phyloP scores from a whole-genome alignment of 805 yeast species.

The Candida sithepensis region DNA sequence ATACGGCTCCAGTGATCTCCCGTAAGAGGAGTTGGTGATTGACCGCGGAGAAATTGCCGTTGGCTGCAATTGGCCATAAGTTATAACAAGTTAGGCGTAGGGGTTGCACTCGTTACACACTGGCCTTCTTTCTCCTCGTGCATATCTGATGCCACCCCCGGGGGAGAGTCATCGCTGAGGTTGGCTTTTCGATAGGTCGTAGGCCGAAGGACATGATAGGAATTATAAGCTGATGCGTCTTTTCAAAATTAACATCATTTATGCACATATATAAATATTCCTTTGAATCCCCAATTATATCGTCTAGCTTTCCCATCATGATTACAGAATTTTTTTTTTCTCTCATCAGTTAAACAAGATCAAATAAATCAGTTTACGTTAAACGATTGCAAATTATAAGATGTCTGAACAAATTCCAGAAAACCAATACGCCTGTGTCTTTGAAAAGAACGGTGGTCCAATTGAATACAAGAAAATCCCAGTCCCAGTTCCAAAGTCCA shows the following conservation, averaged over 20 bases:
- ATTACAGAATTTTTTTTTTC: not conserved
- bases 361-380: constrained; percentile 37
- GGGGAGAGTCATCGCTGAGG: not conserved
- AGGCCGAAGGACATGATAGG: not conserved
- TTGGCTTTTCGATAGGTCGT: not conserved
- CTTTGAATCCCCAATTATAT: not conserved
- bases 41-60: too few species aligned
- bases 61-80: too few species aligned
- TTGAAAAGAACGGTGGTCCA: constrained; percentile 58
- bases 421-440: constrained; percentile 64
- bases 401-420: constrained; percentile 38
- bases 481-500: constrained; percentile 69
- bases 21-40: too few species aligned
- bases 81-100: too few species aligned
- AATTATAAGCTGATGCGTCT: not conserved
- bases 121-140: too few species aligned
- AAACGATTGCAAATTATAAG: constrained; percentile 28
- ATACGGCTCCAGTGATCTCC: too few species aligned
- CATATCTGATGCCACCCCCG: too few species aligned
- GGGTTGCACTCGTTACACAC: too few species aligned
- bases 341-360: not conserved
- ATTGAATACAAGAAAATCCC: constrained; percentile 63
- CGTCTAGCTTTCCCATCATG: not conserved
- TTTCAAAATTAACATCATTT: not conserved
- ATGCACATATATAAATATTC: not conserved